Evolutionary conservation across 2,329 filamentous ascomycete species (phyloP).

Genomic region (Penicillium verrucosum): DNA sequence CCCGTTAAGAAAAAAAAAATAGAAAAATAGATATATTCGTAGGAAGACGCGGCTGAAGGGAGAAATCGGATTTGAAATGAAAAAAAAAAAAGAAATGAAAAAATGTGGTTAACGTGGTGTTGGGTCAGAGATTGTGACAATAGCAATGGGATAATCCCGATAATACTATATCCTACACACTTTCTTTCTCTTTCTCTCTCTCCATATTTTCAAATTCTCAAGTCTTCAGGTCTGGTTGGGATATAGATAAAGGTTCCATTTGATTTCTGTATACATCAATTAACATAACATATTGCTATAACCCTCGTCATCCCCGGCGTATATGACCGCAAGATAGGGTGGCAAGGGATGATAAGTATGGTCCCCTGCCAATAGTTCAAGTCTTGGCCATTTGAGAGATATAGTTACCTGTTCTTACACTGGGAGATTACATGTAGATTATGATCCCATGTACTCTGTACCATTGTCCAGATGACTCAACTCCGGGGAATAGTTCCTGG

Average conservation of each 20-base stretch:
- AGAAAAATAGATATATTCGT: background rate
- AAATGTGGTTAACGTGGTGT: background rate
- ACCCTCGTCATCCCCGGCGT: background rate
- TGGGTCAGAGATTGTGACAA: constrained; percentile 22
- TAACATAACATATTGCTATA: background rate
- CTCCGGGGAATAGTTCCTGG: constrained; percentile 8
- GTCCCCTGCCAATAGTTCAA: background rate
- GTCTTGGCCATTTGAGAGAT: background rate
- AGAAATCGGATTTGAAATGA: constrained; percentile 1
- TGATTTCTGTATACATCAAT: background rate
- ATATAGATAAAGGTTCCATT: background rate
- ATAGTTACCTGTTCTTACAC: no score
- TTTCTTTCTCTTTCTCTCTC: background rate
- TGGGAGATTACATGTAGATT: background rate
- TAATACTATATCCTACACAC: background rate
- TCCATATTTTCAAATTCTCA: background rate
- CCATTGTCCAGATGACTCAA: background rate
- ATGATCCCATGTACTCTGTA: background rate
- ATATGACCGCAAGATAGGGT: background rate
- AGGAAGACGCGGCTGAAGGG: constrained; percentile 16
- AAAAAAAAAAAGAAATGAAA: background rate
- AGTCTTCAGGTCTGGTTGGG: background rate
- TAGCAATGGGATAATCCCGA: constrained; percentile 25
- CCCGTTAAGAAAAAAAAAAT: no score
- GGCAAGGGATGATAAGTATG: background rate